These are phyloP conservation scores for Begonia masoniana DNA, from an alignment of 306 rosid genomes.

Conservation along the genomic window DNA sequence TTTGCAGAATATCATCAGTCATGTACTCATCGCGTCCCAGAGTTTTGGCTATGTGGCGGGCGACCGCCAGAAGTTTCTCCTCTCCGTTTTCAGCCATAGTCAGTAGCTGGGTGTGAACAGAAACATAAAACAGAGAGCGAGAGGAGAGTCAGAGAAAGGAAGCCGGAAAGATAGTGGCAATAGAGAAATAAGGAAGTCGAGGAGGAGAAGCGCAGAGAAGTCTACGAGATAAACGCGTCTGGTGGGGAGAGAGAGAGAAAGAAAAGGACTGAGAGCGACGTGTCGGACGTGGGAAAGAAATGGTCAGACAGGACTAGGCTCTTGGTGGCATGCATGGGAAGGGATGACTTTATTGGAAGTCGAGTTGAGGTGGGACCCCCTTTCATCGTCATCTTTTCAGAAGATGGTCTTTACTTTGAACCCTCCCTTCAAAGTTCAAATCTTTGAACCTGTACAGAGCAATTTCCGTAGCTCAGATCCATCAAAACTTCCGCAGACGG, in stretches of 20 bases:
- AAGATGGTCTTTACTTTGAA: too few species aligned
- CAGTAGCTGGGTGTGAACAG: not conserved
- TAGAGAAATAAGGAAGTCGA: not conserved
- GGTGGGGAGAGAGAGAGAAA: not conserved
- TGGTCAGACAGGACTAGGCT: too few species aligned
- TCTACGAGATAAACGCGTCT: not conserved
- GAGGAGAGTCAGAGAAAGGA: not conserved
- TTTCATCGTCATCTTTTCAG: too few species aligned
- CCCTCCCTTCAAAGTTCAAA: too few species aligned
- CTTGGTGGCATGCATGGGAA: too few species aligned
- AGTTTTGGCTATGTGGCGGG: constrained; percentile 93
- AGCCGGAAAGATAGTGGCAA: not conserved
- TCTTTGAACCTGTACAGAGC: too few species aligned
- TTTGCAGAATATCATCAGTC: constrained; percentile 87
- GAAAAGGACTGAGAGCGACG: too few species aligned
- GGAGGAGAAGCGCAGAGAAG: not conserved
- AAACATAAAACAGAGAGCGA: not conserved
- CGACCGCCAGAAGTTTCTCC: constrained; percentile 77
- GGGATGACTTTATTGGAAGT: too few species aligned
- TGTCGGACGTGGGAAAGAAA: too few species aligned
- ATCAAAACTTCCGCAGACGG: too few species aligned
- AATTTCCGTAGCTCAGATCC: too few species aligned
- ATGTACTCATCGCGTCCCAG: constrained; percentile 60
- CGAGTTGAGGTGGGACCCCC: too few species aligned
- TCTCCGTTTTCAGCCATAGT: constrained; percentile 88